Percentiles rank a stretch among this genome's conserved stretches.
phyloP scores from a whole-genome alignment of 148 eudicot genomes.

The Talinum fruticosum region DNA sequence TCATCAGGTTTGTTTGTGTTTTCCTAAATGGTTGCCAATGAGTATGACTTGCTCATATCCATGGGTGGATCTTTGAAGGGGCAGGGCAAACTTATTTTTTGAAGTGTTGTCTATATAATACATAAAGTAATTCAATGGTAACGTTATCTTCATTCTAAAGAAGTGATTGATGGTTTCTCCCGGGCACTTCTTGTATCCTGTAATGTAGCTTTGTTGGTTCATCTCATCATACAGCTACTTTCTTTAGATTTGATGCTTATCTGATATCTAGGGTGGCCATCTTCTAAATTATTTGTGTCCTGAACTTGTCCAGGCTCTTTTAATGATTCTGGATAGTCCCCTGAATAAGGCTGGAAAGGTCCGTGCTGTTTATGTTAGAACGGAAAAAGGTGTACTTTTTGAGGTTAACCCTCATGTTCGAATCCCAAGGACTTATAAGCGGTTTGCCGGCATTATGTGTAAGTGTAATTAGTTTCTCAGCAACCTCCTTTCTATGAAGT shows the following conservation, averaged over 20 bases:
- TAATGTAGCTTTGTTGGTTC: no score
- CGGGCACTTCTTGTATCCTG: no score
- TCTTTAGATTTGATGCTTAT: not conserved
- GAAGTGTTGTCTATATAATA: no score
- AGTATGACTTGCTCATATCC: not conserved
- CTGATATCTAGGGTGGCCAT: no score
- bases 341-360: constrained; percentile 78
- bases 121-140: no score
- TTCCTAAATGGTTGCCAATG: no score
- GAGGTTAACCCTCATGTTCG: constrained; percentile 90
- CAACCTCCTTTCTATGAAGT: not conserved
- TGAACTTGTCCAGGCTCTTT: constrained; percentile 56
- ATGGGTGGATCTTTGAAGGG: no score
- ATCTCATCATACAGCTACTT: no score
- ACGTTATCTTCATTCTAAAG: no score
- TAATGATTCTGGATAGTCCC: constrained; percentile 82
- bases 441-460: constrained; percentile 95
- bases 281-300: no score
- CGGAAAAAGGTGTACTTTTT: constrained; percentile 81
- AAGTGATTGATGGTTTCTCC: no score
- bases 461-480: constrained; percentile 33
- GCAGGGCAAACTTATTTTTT: no score
- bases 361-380: constrained; percentile 78
- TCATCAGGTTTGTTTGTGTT: constrained; percentile 77
- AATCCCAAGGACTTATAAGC: constrained; percentile 87